A percentile compares a stretch with the other conserved stretches of the same genome.
Conservation (phyloP, 805 yeast genomes). For the Zygotorulaspora florentina region DNA sequence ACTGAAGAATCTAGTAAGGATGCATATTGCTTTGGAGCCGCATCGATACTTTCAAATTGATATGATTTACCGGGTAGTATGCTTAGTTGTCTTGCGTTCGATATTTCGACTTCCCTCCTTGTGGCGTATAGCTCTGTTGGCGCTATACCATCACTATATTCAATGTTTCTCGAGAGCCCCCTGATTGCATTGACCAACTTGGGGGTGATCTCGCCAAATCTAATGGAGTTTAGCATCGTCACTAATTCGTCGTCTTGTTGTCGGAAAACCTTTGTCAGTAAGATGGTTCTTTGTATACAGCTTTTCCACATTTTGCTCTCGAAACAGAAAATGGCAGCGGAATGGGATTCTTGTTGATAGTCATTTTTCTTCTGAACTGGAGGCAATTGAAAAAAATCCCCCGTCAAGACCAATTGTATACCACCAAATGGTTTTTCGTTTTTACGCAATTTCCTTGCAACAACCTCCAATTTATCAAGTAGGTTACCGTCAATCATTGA, state of each 20-base stretch:
- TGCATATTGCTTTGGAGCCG: constrained; percentile 30
- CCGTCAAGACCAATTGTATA: constrained; percentile 80
- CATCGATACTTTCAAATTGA: constrained; percentile 46
- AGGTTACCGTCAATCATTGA: constrained; percentile 87
- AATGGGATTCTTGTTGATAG: constrained; percentile 22
- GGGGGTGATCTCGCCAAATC: constrained; percentile 62
- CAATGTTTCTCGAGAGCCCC: constrained; percentile 52
- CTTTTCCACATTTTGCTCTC: constrained; percentile 66
- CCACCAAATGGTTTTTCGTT: constrained; percentile 80
- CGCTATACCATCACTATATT: constrained; percentile 66
- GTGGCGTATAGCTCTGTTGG: constrained; percentile 92
- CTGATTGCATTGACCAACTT: constrained; percentile 47
- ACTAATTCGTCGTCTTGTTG: constrained; percentile 74
- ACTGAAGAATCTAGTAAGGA: constrained; percentile 49
- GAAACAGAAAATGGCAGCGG: constrained; percentile 57
- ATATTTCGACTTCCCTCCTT: constrained; percentile 73
- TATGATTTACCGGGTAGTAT: constrained; percentile 45
- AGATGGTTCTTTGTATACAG: constrained; percentile 59
- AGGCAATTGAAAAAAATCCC: constrained; percentile 96
- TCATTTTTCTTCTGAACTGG: constrained; percentile 59
- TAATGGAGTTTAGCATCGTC: constrained; percentile 71
- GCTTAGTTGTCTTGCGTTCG: constrained; percentile 55
- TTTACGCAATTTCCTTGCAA: constrained; percentile 58
- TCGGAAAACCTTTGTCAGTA: constrained; percentile 77
- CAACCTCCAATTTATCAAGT: constrained; percentile 65